Evolutionary conservation across 768 basidiomycete genomes (phyloP).

Genomic region (Pleurotus ostreatus): DNA sequence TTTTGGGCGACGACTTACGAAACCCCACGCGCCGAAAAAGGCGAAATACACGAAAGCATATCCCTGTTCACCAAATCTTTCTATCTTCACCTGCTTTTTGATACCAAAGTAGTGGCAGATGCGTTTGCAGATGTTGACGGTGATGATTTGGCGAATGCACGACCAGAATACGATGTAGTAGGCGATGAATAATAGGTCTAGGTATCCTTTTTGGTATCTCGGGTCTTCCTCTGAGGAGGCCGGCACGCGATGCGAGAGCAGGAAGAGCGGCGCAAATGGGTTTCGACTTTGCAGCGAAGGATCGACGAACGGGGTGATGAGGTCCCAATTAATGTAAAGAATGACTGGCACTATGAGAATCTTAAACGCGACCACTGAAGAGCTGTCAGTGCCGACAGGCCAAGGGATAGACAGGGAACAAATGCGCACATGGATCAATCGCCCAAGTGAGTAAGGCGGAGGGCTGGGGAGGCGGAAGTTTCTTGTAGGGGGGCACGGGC

Average conservation of each 20-base stretch:
- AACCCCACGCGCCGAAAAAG: slow-evolving; percentile 68
- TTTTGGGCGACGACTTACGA: slow-evolving; percentile 46
- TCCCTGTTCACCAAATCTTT: slow-evolving; percentile 87
- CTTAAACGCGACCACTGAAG: slow-evolving; percentile 59
- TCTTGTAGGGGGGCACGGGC: slow-evolving; percentile 16
- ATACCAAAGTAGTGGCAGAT: slow-evolving; percentile 73
- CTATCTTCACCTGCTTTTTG: slow-evolving; percentile 58
- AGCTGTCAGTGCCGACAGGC: neutral
- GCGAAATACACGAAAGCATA: slow-evolving; percentile 84
- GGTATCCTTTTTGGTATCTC: slow-evolving; percentile 66
- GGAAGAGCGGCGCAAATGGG: slow-evolving; percentile 69
- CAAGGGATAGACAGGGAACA: neutral
- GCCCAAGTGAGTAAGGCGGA: slow-evolving; percentile 65
- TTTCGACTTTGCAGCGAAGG: slow-evolving; percentile 45
- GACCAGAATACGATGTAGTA: slow-evolving; percentile 90
- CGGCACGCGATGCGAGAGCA: slow-evolving; percentile 63
- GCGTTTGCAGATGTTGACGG: slow-evolving; percentile 60
- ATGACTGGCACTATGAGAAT: slow-evolving; percentile 58
- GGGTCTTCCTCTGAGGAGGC: slow-evolving; percentile 48
- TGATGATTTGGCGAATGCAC: slow-evolving; percentile 74
- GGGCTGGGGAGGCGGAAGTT: slow-evolving; percentile 14
- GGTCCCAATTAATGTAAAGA: slow-evolving; percentile 63
- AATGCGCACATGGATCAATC: slow-evolving; percentile 58
- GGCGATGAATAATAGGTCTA: slow-evolving; percentile 74
- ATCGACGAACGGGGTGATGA: slow-evolving; percentile 41